Percentiles rank a stretch among this genome's conserved stretches.
phyloP scores from a whole-genome alignment of 768 basidiomycete species.

The Sarcodon sp. region DNA sequence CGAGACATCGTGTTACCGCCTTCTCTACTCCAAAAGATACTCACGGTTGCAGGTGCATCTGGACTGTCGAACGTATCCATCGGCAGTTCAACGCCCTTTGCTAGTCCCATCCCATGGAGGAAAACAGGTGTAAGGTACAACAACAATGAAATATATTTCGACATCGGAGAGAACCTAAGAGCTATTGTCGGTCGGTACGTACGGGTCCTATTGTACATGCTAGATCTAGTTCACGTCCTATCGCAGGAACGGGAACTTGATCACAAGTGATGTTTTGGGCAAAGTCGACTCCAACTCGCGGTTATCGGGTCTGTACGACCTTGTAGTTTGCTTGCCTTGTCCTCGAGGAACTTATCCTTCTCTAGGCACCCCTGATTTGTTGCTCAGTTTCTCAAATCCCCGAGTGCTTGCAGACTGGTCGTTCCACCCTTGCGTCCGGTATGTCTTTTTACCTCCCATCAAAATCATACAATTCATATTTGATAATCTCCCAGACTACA shows the following conservation, averaged over 20 bases:
- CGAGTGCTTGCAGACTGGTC: slow-evolving; percentile 64
- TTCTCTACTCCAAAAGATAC: slow-evolving; percentile 48
- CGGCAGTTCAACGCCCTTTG: slow-evolving; percentile 38
- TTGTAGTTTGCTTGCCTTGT: no score
- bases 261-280: slow-evolving; percentile 55
- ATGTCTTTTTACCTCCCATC: slow-evolving; percentile 12
- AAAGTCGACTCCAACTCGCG: slow-evolving; percentile 65
- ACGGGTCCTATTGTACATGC: not conserved
- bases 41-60: slow-evolving; percentile 38
- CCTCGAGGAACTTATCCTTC: not conserved
- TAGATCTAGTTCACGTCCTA: not conserved
- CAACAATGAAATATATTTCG: slow-evolving; percentile 89
- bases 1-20: slow-evolving; percentile 92
- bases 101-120: slow-evolving; percentile 91
- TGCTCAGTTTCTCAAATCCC: slow-evolving; percentile 65
- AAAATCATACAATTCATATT: slow-evolving; percentile 13
- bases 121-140: slow-evolving; percentile 72
- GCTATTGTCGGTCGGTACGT: slow-evolving; percentile 69
- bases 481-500: slow-evolving; percentile 37
- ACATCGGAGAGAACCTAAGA: slow-evolving; percentile 71
- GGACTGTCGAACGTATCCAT: slow-evolving; percentile 22
- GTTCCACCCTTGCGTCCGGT: slow-evolving; percentile 93
- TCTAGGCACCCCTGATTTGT: slow-evolving; percentile 80
- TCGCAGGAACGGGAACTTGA: slow-evolving; percentile 21
- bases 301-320: slow-evolving; percentile 47